A percentile compares a stretch with the other conserved stretches of the same genome.
Evolutionary conservation across 164 flowering plant species (phyloP).

Genomic region (Cinnamomum micranthum): DNA sequence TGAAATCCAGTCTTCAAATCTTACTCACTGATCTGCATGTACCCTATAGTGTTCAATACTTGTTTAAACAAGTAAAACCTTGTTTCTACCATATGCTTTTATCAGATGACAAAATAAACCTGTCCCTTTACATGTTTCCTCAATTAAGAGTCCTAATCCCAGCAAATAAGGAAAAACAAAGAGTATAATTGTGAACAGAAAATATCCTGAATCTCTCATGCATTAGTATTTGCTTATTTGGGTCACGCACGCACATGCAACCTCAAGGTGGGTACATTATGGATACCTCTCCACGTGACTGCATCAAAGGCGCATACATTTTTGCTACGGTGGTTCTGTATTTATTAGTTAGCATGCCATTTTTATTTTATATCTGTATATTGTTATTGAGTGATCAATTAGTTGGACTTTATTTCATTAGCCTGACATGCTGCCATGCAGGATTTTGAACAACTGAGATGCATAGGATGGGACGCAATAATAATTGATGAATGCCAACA

Average conservation of each 20-base stretch:
- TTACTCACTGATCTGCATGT: no score
- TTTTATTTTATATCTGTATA: not conserved
- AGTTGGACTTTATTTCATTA: not conserved
- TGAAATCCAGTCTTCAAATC: no score
- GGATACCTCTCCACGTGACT: not conserved
- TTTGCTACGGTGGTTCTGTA: not conserved
- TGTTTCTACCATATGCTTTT: no score
- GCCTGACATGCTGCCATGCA: slow-evolving; percentile 23
- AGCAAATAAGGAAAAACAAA: not conserved
- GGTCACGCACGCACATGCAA: no score
- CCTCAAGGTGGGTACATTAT: not conserved
- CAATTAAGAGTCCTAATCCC: no score
- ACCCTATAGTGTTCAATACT: no score
- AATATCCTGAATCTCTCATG: not conserved
- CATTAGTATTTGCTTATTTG: no score
- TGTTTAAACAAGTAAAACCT: no score
- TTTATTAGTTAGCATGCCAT: not conserved
- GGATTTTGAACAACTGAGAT: slow-evolving; percentile 50
- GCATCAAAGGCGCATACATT: not conserved
- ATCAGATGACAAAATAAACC: no score
- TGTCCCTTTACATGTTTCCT: no score
- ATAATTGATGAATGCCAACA: slow-evolving; percentile 60
- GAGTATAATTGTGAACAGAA: not conserved
- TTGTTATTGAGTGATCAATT: not conserved
- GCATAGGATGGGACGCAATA: slow-evolving; percentile 57